Conservation (phyloP, 192 early-diverging fungal species). For the Coemansia javaensis region DNA sequence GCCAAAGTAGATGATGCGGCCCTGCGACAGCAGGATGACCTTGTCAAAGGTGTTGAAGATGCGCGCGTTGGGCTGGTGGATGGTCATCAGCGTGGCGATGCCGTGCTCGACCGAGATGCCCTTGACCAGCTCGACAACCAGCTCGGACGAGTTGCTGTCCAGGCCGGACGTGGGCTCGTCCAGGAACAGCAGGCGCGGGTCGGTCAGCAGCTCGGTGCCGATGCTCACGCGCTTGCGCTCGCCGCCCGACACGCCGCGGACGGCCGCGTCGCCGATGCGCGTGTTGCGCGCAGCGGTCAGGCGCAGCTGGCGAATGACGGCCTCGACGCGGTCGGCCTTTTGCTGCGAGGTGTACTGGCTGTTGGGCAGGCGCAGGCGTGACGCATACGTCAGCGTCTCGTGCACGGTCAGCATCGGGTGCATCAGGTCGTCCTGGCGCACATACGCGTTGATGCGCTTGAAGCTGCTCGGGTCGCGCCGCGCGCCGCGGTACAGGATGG, state of each 20-base stretch:
- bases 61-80: constrained; percentile 85
- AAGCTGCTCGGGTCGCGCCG: constrained; percentile 43
- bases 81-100: constrained; percentile 77
- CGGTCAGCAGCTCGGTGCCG: constrained; percentile 49
- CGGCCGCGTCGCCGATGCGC: constrained; percentile 44
- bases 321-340: constrained; percentile 60
- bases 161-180: constrained; percentile 65
- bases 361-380: constrained; percentile 65
- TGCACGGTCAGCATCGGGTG: constrained; percentile 66
- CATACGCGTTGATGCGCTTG: constrained; percentile 49
- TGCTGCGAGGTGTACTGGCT: constrained; percentile 38
- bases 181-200: constrained; percentile 54
- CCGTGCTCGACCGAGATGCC: constrained; percentile 55
- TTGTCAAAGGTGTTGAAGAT: constrained; percentile 81
- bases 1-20: constrained; percentile 61
- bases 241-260: constrained; percentile 54
- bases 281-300: constrained; percentile 58
- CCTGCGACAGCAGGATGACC: constrained; percentile 67
- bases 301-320: constrained; percentile 62
- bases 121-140: constrained; percentile 60
- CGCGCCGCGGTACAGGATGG: constrained; percentile 53
- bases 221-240: constrained; percentile 54
- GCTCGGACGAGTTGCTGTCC: constrained; percentile 63
- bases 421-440: constrained; percentile 56
- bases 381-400: constrained; percentile 73